These are phyloP conservation scores for Sporopachydermia quercuum DNA, from an alignment of 805 yeast species.

Conservation along the genomic window DNA sequence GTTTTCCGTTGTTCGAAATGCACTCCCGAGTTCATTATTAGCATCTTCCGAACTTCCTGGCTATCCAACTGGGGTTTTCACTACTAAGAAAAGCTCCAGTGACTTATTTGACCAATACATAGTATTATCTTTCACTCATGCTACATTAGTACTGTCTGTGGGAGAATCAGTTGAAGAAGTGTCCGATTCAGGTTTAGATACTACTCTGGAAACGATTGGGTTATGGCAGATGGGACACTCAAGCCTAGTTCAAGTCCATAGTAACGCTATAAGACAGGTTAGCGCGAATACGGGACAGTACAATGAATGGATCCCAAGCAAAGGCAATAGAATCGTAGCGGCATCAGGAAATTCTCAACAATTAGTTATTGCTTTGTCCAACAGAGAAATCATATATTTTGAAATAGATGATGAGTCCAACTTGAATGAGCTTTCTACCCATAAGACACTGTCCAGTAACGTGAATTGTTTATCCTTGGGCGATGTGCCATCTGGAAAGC, in stretches of 20 bases:
- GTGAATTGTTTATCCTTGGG: conserved; percentile 36
- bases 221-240: conserved; percentile 51
- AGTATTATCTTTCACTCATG: conserved; percentile 46
- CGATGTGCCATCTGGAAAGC: conserved; percentile 30
- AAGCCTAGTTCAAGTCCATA: conserved; percentile 60
- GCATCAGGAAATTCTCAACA: conserved; percentile 56
- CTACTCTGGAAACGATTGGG: conserved; percentile 44
- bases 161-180: conserved; percentile 75
- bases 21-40: conserved; percentile 42
- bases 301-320: conserved; percentile 76
- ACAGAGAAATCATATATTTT: conserved; percentile 66
- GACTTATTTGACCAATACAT: conserved; percentile 47
- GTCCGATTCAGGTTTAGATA: conserved; percentile 44
- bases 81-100: conserved; percentile 32
- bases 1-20: conserved; percentile 36
- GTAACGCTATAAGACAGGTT: conserved; percentile 54
- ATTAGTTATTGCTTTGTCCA: conserved; percentile 54
- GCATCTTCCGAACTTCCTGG: conserved; percentile 70
- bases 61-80: conserved; percentile 45
- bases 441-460: conserved; percentile 35
- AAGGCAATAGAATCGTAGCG: conserved; percentile 46
- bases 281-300: conserved; percentile 17
- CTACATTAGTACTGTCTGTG: conserved; percentile 59
- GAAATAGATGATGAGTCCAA: conserved; percentile 51
- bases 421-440: conserved; percentile 55